A percentile compares a stretch with the other conserved stretches of the same genome.
Evolutionary conservation across 2,329 filamentous ascomycete genomes (phyloP).

Genomic region (Colletotrichum sp.): DNA sequence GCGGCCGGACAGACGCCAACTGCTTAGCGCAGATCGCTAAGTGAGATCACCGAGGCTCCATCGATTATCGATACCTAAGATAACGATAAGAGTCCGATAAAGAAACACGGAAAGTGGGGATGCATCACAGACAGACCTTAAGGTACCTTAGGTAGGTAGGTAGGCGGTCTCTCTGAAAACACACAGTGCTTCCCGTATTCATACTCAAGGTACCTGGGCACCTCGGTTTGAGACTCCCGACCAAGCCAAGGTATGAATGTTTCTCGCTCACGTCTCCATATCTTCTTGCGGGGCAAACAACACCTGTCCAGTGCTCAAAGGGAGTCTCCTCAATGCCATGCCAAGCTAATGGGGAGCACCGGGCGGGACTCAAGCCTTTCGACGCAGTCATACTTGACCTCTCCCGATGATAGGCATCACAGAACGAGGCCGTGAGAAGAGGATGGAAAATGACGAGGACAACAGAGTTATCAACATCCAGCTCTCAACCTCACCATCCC

Average conservation of each 20-base stretch:
- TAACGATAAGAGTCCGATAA: neutral
- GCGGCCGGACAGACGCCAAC: neutral
- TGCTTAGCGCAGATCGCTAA: neutral
- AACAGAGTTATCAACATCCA: too few species aligned
- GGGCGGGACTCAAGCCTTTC: neutral
- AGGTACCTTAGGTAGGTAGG: neutral
- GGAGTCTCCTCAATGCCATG: neutral
- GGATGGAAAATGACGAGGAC: too few species aligned
- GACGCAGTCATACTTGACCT: neutral
- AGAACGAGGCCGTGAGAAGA: too few species aligned
- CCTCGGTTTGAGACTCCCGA: neutral
- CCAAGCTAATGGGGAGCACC: neutral
- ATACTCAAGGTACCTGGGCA: neutral
- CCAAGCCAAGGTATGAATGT: neutral
- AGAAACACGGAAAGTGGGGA: neutral
- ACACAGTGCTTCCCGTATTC: neutral
- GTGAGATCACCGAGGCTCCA: slow-evolving; percentile 4
- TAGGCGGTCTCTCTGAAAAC: neutral
- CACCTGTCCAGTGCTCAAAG: neutral
- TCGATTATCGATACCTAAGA: neutral
- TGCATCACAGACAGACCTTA: neutral
- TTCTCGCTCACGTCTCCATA: neutral
- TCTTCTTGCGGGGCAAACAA: neutral
- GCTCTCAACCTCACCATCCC: neutral
- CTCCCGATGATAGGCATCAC: neutral